phyloP scores from a whole-genome alignment of 164 flowering plant species.

The Macadamia integrifolia region DNA sequence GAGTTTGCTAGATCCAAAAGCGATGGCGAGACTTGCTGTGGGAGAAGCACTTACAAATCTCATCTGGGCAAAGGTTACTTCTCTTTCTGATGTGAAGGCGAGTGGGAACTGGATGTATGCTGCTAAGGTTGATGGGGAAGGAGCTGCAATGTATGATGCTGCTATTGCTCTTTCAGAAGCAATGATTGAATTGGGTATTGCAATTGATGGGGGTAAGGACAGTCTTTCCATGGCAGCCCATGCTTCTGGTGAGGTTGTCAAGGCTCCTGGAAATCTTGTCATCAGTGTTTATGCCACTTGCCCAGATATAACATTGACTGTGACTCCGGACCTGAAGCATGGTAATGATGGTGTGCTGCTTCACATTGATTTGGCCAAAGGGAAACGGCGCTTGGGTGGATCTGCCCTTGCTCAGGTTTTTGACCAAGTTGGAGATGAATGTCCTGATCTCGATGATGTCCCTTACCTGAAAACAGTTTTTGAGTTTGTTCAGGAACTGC shows the following conservation, averaged over 20 bases:
- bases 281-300: constrained; percentile 86
- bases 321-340: constrained; percentile 88
- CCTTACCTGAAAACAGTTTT: constrained; percentile 65
- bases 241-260: constrained; percentile 74
- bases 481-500: constrained; percentile 59
- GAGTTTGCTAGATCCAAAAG: constrained; percentile 78
- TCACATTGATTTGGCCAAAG: constrained; percentile 84
- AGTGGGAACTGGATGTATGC: constrained; percentile 99
- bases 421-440: constrained; percentile 78
- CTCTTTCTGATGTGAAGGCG: constrained; percentile 87
- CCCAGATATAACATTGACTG: constrained; percentile 89
- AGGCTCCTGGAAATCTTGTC: constrained; percentile 94
- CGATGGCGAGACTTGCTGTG: constrained; percentile 90
- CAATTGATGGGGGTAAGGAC: constrained; percentile 98
- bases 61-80: constrained; percentile 88
- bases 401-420: constrained; percentile 90
- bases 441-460: constrained; percentile 90
- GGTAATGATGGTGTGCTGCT: constrained; percentile 73
- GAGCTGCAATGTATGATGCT: constrained; percentile 96
- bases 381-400: constrained; percentile 87
- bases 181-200: constrained; percentile 89
- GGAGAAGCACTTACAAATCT: constrained; percentile 98
- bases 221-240: constrained; percentile 97
- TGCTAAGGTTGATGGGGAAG: constrained; percentile 96
- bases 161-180: constrained; percentile 78